Evolutionary conservation across 345 rosid genomes (phyloP).

Genomic region (Pistacia atlantica): DNA sequence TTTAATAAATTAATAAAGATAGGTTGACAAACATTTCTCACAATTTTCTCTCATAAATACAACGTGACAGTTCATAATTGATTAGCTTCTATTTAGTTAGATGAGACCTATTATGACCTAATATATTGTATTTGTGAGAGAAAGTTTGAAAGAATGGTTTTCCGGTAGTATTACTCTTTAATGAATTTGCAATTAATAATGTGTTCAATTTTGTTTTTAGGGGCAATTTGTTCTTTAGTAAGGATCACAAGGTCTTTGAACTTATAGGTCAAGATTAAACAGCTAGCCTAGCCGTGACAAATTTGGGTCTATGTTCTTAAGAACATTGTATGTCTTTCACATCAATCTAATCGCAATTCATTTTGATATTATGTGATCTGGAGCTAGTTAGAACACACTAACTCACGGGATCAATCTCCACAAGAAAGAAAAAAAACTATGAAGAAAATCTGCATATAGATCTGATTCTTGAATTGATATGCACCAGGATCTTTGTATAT

Average conservation of each 20-base stretch:
- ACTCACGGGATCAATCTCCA: conserved; percentile 5
- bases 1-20: too few species aligned
- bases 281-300: neutral
- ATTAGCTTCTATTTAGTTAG: too few species aligned
- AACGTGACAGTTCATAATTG: too few species aligned
- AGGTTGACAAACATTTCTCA: too few species aligned
- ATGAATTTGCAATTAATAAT: neutral
- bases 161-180: too few species aligned
- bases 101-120: too few species aligned
- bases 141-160: too few species aligned
- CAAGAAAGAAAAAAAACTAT: neutral
- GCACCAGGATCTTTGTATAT: too few species aligned
- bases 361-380: conserved; percentile 1
- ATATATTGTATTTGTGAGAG: too few species aligned
- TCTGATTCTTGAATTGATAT: neutral
- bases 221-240: neutral
- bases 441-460: neutral
- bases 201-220: too few species aligned
- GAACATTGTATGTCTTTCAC: neutral
- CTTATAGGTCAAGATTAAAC: neutral
- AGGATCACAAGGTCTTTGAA: neutral
- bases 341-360: neutral
- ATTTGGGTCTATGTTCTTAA: neutral
- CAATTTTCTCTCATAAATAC: too few species aligned
- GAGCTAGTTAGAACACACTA: neutral